Conservation (phyloP, 176 grass and related monocot species). For the Oryza punctata region DNA sequence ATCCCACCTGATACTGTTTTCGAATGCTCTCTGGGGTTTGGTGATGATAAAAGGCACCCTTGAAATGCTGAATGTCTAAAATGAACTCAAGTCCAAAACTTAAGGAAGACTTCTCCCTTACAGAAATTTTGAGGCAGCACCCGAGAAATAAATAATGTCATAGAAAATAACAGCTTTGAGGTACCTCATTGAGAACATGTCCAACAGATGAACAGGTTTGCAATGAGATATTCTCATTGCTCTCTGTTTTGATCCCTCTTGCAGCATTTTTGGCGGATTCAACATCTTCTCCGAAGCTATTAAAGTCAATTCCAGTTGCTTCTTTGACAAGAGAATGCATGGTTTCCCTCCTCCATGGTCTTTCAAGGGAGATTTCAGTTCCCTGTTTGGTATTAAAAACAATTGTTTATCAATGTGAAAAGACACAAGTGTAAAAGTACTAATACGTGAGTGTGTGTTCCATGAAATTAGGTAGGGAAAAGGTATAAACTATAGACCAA, state of each 20-base stretch:
- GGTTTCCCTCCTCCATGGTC: conserved; percentile 92
- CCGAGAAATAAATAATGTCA: background rate
- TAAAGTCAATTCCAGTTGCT: conserved; percentile 84
- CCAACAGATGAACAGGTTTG: conserved; percentile 78
- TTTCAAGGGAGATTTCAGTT: conserved; percentile 83
- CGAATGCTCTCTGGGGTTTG: background rate
- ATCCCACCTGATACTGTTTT: background rate
- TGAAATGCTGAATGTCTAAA: conserved; percentile 2
- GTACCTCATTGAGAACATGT: conserved; percentile 95
- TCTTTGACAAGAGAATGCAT: conserved; percentile 99
- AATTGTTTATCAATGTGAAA: background rate
- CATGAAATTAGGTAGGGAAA: background rate
- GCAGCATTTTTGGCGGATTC: conserved; percentile 72
- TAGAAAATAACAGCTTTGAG: conserved; percentile 24
- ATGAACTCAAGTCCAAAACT: conserved; percentile 3
- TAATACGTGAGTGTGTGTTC: background rate
- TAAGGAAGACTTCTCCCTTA: background rate
- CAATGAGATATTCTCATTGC: conserved; percentile 50
- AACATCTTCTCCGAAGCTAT: conserved; percentile 55
- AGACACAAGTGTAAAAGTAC: conserved; percentile 10
- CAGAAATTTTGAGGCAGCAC: background rate
- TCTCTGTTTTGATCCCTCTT: conserved; percentile 51
- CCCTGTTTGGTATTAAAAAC: conserved; percentile 63
- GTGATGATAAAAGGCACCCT: background rate
- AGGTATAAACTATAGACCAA: background rate